A percentile compares a stretch with the other conserved stretches of the same genome.
Conservation (phyloP, 2,329 filamentous ascomycete genomes). For the Madurella fahalii region DNA sequence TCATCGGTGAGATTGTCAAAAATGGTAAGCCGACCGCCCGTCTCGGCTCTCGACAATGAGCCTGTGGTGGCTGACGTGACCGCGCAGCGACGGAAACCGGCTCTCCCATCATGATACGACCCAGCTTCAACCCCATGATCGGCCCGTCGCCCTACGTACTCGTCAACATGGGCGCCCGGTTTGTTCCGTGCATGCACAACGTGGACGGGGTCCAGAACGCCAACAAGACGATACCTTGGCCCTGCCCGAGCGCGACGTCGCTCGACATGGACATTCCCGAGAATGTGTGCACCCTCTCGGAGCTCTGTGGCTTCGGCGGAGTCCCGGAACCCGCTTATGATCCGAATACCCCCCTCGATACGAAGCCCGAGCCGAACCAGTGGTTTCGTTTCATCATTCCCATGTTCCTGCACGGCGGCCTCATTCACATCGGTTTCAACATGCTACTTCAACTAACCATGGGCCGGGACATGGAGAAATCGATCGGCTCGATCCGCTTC, state of each 20-base stretch:
- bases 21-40: slow-evolving; percentile 57
- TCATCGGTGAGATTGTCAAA: slow-evolving; percentile 81
- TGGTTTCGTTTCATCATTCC: slow-evolving; percentile 96
- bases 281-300: slow-evolving; percentile 66
- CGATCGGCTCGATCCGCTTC: slow-evolving; percentile 85
- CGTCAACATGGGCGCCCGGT: slow-evolving; percentile 96
- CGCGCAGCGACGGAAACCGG: slow-evolving; percentile 66
- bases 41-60: not conserved
- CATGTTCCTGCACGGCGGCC: slow-evolving; percentile 90
- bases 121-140: slow-evolving; percentile 94
- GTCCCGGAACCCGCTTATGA: slow-evolving; percentile 65
- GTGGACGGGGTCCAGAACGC: slow-evolving; percentile 59
- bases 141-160: slow-evolving; percentile 85
- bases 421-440: slow-evolving; percentile 96
- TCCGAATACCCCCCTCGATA: slow-evolving; percentile 37
- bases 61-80: slow-evolving; percentile 1
- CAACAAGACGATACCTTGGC: slow-evolving; percentile 53
- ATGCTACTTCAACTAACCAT: slow-evolving; percentile 86
- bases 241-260: slow-evolving; percentile 76
- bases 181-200: slow-evolving; percentile 91
- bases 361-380: slow-evolving; percentile 70
- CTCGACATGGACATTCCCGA: slow-evolving; percentile 43
- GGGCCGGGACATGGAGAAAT: slow-evolving; percentile 85
- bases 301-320: slow-evolving; percentile 80
- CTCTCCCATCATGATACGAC: slow-evolving; percentile 72